Evolutionary conservation across 495 filamentous ascomycete species (phyloP).

Genomic region (Xylaria nigripes): DNA sequence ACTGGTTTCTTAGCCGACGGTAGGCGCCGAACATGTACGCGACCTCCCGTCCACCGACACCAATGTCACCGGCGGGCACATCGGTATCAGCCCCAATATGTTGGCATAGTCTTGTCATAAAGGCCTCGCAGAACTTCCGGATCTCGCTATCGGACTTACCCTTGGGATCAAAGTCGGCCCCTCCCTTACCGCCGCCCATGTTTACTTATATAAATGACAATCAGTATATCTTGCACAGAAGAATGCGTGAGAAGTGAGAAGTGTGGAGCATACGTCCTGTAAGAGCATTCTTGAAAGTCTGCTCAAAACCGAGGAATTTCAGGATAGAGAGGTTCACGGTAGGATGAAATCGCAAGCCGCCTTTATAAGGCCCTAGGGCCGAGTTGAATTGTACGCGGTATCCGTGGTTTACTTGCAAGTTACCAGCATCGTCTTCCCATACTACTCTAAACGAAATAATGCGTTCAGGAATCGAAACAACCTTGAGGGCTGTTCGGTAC

Average conservation of each 20-base stretch:
- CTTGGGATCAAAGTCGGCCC: conserved; percentile 98
- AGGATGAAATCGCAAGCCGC: conserved; percentile 91
- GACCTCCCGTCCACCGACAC: conserved; percentile 82
- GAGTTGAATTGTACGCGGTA: conserved; percentile 99
- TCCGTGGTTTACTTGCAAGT: conserved; percentile 89
- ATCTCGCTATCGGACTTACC: conserved; percentile 97
- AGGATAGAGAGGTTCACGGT: conserved; percentile 94
- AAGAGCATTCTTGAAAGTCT: conserved; percentile 99
- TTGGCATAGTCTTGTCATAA: conserved; percentile 90
- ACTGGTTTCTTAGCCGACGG: conserved; percentile 77
- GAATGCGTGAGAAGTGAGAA: background rate
- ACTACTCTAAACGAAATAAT: conserved; percentile 94
- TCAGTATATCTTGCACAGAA: conserved; percentile 15
- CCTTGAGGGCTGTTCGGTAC: conserved; percentile 79
- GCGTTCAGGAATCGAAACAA: conserved; percentile 89
- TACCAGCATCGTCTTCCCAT: conserved; percentile 89
- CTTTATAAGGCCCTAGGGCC: conserved; percentile 96
- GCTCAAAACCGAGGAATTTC: conserved; percentile 98
- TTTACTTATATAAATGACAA: conserved; percentile 50
- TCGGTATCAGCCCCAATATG: conserved; percentile 97
- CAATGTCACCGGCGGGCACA: conserved; percentile 91
- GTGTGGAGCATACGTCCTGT: conserved; percentile 67
- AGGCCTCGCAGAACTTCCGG: conserved; percentile 90
- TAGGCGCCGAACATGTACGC: conserved; percentile 95
- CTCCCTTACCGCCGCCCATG: conserved; percentile 98